Base-by-base conservation (phyloP, 1,284 basidiomycete species). In the Ceratobasidium sp. region DNA sequence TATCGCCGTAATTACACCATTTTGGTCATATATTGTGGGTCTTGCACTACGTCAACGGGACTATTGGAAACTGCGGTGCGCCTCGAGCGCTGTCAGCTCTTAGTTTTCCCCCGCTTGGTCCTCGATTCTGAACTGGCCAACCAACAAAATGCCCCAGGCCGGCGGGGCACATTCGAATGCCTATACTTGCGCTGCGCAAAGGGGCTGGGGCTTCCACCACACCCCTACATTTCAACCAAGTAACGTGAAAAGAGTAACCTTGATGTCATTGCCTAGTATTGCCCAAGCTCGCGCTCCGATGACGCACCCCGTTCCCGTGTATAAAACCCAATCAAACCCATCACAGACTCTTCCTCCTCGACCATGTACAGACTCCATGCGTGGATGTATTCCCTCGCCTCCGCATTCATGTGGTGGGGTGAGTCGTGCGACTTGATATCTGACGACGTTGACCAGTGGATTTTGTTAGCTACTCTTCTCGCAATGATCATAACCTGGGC, bases 401-500 rank as follows among this genome's bases (percentile, higher is more conserved):
- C 49, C 29, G 63, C 64, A 29, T 62, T 64, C 29, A 72, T 75
- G 66, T 73, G 66, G 66, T 41, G 16, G 22, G 66, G 66, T 71
- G 29, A 46, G 66, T 71, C 54, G 39, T 59, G 65, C n/a, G 37
- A 34, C 48, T 37, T 29, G 11, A 11, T 22, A n/a, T 13, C 16
- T 1, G 19, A 27, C 13, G 14, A 3, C 7, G 34, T 64, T 34
- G 63, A 27, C 68, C 77, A 27, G 59, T 62, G 72, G 54, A 8
- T 7, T 39, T 24, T 58, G 63, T 29, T 49, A 88, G 88, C 83
- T 1, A 90, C 86, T 9, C 81, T 92, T 7, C 84, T 88, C 72
- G 85, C 90, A 0, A 87, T 92, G 87, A 81, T 92, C 22, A 85
- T 91, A 59, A 88, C 87, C 54, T 92, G 90, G 90, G 81, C 85